phyloP scores from a whole-genome alignment of 768 basidiomycete genomes.

The Lactifluus rugatus region DNA sequence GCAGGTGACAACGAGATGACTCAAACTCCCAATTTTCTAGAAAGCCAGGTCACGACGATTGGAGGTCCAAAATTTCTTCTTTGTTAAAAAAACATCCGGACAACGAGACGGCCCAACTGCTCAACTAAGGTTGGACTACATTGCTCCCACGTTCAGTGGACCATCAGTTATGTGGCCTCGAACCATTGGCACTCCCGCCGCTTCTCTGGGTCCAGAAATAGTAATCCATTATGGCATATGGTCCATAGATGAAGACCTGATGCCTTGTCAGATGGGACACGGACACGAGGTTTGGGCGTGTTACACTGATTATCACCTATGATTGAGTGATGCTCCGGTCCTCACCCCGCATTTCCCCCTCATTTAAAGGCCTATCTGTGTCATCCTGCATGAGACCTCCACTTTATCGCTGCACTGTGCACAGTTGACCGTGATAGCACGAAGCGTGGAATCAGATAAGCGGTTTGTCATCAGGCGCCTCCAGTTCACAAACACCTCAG shows the following conservation, averaged over 20 bases:
- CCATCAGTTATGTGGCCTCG: not conserved
- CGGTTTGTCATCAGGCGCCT: conserved; percentile 8
- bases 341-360: not conserved
- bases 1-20: not conserved
- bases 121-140: not conserved
- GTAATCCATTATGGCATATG: conserved; percentile 2
- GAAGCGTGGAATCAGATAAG: conserved; percentile 12
- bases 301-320: conserved; percentile 8
- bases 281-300: conserved; percentile 15
- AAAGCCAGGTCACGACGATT: not conserved
- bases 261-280: not conserved
- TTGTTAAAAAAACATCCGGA: not conserved
- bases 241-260: not conserved
- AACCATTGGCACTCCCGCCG: not conserved
- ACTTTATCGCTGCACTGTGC: not conserved
- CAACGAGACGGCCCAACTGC: not conserved
- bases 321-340: not conserved
- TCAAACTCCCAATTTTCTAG: not conserved
- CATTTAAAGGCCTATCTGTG: not conserved
- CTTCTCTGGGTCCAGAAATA: not conserved
- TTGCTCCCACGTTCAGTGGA: not conserved
- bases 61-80: too few species aligned
- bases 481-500: not conserved
- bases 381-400: not conserved
- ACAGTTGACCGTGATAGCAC: not conserved